A percentile compares a stretch with the other conserved stretches of the same genome.
Evolutionary conservation across 2,329 filamentous ascomycete species (phyloP).

Genomic region (Alternaria viburni): DNA sequence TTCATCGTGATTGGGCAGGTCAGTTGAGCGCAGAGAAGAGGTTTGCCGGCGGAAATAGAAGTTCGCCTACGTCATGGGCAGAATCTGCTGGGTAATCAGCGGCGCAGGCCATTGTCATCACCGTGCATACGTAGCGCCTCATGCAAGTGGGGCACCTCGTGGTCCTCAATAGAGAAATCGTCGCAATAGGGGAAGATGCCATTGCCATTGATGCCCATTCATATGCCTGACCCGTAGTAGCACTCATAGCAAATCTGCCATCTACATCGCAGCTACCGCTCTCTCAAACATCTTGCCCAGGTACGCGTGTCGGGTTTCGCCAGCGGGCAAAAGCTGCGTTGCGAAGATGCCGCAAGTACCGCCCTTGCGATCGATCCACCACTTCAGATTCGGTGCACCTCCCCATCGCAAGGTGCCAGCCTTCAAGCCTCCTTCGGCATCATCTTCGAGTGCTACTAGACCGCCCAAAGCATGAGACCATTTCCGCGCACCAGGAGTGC

Average conservation of each 20-base stretch:
- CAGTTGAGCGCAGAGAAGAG: not conserved
- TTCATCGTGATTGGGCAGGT: not conserved
- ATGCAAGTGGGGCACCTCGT: not conserved
- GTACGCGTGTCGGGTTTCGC: constrained; percentile 24
- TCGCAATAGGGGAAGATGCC: not conserved
- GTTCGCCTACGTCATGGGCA: constrained; percentile 5
- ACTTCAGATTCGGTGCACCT: constrained; percentile 29
- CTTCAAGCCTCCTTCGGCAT: constrained; percentile 13
- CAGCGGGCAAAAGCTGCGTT: constrained; percentile 31
- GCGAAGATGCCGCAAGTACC: constrained; percentile 34
- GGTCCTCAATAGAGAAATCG: not conserved
- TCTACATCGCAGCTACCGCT: constrained; percentile 14
- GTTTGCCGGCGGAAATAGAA: not conserved
- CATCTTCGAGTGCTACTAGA: constrained; percentile 19
- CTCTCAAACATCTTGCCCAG: constrained; percentile 28
- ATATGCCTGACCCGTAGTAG: not conserved
- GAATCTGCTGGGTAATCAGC: constrained; percentile 6
- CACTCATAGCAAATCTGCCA: not conserved
- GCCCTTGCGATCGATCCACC: constrained; percentile 38
- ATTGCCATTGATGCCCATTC: not conserved
- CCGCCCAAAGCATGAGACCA: constrained; percentile 26
- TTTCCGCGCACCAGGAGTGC: constrained; percentile 11
- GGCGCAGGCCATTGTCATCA: not conserved
- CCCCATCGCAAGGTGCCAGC: constrained; percentile 24
- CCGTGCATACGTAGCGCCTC: constrained; percentile 5